Conservation (phyloP, 345 rosid species). For the Salix udensis region DNA sequence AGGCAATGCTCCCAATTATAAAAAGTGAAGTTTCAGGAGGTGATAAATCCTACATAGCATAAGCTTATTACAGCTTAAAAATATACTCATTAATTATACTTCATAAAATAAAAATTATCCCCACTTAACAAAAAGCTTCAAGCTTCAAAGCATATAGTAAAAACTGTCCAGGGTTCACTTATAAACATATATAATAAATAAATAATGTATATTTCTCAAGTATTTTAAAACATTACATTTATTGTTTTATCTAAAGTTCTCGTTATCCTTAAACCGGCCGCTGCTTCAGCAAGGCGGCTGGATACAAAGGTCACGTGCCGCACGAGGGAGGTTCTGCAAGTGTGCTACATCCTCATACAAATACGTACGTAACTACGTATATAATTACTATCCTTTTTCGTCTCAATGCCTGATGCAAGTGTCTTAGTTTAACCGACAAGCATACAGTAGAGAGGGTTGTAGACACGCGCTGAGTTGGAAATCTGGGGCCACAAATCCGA, state of each 20-base stretch:
- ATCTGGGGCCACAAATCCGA: constrained; percentile 22
- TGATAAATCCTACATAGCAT: neutral
- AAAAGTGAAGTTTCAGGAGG: neutral
- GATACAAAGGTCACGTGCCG: constrained; percentile 7
- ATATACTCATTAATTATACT: too few species aligned
- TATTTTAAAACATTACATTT: too few species aligned
- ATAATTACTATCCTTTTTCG: neutral
- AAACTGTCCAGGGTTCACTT: too few species aligned
- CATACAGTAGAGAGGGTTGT: constrained; percentile 14
- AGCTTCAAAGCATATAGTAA: too few species aligned
- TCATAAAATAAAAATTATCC: too few species aligned
- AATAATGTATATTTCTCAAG: too few species aligned
- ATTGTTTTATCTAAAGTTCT: too few species aligned
- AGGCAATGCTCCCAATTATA: neutral
- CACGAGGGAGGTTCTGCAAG: neutral
- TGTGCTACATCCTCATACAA: neutral
- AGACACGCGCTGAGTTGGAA: constrained; percentile 33
- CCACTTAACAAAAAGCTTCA: too few species aligned
- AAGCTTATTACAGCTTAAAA: neutral
- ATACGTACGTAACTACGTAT: neutral
- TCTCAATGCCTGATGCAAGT: neutral
- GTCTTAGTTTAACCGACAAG: constrained; percentile 15
- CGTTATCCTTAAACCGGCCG: too few species aligned
- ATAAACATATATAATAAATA: too few species aligned
- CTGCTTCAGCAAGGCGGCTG: constrained; percentile 1